Conservation (phyloP, 164 flowering plant genomes). For the Buxus sempervirens region DNA sequence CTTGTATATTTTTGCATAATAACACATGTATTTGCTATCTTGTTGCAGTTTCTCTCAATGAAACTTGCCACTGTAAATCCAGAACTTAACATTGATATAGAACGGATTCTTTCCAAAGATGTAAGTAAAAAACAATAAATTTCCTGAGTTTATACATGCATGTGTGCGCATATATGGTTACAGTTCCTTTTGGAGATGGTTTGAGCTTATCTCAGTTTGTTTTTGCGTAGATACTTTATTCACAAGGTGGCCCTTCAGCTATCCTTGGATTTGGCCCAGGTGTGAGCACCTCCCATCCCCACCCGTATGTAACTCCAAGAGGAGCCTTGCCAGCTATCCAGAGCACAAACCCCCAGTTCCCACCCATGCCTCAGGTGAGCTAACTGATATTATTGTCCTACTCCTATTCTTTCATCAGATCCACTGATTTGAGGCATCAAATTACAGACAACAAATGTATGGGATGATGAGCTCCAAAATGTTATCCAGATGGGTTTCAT, state of each 20-base stretch:
- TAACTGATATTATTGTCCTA: neutral
- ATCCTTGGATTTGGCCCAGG: conserved; percentile 46
- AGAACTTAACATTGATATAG: conserved; percentile 66
- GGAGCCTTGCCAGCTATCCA: conserved; percentile 38
- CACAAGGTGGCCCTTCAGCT: conserved; percentile 38
- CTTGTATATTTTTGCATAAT: too few species aligned
- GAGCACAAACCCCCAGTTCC: conserved; percentile 36
- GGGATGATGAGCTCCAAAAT: conserved; percentile 68
- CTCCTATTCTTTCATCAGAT: neutral
- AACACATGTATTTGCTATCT: conserved; percentile 1
- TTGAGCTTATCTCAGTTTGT: conserved; percentile 2
- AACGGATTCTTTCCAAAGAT: conserved; percentile 72
- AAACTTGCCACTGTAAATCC: conserved; percentile 94
- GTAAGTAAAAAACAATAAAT: conserved; percentile 38
- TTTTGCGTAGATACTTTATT: conserved; percentile 46
- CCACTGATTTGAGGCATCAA: conserved; percentile 3
- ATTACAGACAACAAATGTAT: conserved; percentile 21
- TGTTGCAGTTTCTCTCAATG: conserved; percentile 84
- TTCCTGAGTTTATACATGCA: neutral
- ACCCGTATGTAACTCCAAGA: conserved; percentile 30
- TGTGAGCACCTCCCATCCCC: conserved; percentile 39
- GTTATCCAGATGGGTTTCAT: conserved; percentile 70
- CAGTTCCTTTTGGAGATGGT: neutral
- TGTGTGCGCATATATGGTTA: neutral
- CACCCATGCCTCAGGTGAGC: conserved; percentile 56